Conservation (phyloP, 1,139 yeast genomes). For the Yamadazyma epiphylla region DNA sequence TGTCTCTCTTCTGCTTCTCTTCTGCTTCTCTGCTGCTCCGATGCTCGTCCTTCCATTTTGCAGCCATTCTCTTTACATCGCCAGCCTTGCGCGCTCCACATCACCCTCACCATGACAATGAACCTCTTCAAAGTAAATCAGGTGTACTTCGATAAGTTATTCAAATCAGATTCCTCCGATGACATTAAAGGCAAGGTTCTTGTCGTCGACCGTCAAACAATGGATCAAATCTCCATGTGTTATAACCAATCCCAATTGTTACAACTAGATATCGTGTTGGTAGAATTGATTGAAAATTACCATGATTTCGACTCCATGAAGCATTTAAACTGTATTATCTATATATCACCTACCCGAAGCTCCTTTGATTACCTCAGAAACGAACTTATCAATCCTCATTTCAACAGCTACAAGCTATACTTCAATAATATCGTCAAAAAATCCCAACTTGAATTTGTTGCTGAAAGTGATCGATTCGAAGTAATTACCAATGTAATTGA, state of each 20-base stretch:
- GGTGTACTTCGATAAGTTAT: slow-evolving; percentile 35
- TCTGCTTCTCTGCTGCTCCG: no score
- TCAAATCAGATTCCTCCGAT: slow-evolving; percentile 17
- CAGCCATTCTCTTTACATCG: no score
- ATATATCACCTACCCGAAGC: slow-evolving; percentile 68
- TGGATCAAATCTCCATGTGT: slow-evolving; percentile 78
- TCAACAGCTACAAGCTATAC: slow-evolving; percentile 68
- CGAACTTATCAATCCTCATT: slow-evolving; percentile 77
- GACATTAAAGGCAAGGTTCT: slow-evolving; percentile 62
- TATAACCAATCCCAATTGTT: slow-evolving; percentile 84
- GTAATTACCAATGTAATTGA: slow-evolving; percentile 74
- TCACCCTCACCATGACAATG: no score
- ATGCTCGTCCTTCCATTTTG: no score
- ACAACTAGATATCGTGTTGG: slow-evolving; percentile 75
- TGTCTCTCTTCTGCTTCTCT: no score
- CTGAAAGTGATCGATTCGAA: slow-evolving; percentile 88
- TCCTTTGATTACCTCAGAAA: slow-evolving; percentile 56
- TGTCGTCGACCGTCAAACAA: slow-evolving; percentile 74
- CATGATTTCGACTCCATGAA: slow-evolving; percentile 67
- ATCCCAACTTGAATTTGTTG: slow-evolving; percentile 75
- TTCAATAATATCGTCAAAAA: slow-evolving; percentile 76
- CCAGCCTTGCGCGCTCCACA: no score
- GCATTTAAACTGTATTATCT: slow-evolving; percentile 78
- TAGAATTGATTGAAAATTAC: slow-evolving; percentile 66
- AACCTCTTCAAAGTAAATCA: slow-evolving; percentile 21